Base-by-base conservation (phyloP, 768 basidiomycete genomes). In the Naganishia vaughanmartiniae region DNA sequence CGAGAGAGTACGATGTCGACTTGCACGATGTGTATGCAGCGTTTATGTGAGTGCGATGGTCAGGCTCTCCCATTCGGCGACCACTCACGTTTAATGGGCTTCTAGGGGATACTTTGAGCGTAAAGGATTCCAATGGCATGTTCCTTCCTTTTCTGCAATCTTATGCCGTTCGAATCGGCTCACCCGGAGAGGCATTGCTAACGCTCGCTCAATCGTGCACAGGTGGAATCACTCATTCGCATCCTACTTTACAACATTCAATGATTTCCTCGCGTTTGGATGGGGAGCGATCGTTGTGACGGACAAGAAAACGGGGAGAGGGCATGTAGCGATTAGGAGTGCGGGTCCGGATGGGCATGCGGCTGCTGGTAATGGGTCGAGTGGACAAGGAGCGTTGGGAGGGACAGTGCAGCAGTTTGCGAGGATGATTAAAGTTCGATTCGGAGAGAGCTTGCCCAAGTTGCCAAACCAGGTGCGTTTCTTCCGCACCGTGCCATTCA, bases 171-270 rank as follows among this genome's bases (percentile, higher is more conserved):
- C 1, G 4, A 14, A 9, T 24, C 21, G 19, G 12, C 5, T 14
- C 51, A 77, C 76, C 31, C 75, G 74, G 9, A 46, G 6, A 36
- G 36, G 5, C 6, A 12, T 12, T 36, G 36, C n/a, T n/a, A 36
- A 36, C 5, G 12, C 36, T 36, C 36, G 70, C 56, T 78, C 75
- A 45, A 75, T 76, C 53, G 60, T 66, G 5, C 54, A 69, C 45
- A 79, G 80, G 80, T 81, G 76, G 76, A 78, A 78, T 45, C 76
- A 76, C 54, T 78, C 78, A 70, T 81, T 77, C 74, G 74, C 77
- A 36, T 73, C 76, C 17, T 81, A 79, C 71, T 79, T 79, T 63
- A 69, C 73, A 9, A 75, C 77, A 0, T 81, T 81, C 67, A 76
- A 76, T 65, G 78, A 78, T 45, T 81, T 81, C 58, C 74, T 81